A percentile compares a stretch with the other conserved stretches of the same genome.
Evolutionary conservation across 495 filamentous ascomycete species (phyloP).

Genomic region (Tuber borchii): DNA sequence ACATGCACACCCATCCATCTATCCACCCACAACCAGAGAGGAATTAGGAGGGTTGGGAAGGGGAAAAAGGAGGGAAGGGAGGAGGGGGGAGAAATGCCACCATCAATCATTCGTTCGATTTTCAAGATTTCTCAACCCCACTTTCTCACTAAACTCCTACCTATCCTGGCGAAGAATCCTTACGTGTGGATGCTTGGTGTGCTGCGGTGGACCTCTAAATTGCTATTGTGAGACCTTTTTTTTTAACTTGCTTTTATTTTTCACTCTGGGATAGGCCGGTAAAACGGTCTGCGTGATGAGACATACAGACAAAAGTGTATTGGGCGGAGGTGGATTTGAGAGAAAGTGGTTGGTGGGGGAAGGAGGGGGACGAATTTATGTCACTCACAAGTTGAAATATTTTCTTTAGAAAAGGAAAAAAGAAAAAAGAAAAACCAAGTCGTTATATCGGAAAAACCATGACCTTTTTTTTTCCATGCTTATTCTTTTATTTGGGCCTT

Average conservation of each 20-base stretch:
- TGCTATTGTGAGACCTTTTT: neutral
- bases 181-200: neutral
- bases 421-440: neutral
- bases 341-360: neutral
- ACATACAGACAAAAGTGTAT: constrained; percentile 3
- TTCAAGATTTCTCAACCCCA: constrained; percentile 1
- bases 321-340: neutral
- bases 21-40: neutral
- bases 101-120: constrained; percentile 4
- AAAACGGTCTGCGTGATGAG: constrained; percentile 4
- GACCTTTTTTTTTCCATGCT: neutral
- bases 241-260: neutral
- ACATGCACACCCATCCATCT: too few species aligned
- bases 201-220: neutral
- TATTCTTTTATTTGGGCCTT: neutral
- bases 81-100: neutral
- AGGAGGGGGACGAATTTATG: neutral
- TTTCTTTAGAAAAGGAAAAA: neutral
- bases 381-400: neutral
- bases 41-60: neutral
- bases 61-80: neutral
- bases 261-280: constrained; percentile 2
- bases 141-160: neutral
- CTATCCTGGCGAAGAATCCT: neutral
- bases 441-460: neutral